Percentiles rank a stretch among this genome's conserved stretches.
phyloP scores from a whole-genome alignment of 2,329 filamentous ascomycete genomes.

The Curvularia lunata region DNA sequence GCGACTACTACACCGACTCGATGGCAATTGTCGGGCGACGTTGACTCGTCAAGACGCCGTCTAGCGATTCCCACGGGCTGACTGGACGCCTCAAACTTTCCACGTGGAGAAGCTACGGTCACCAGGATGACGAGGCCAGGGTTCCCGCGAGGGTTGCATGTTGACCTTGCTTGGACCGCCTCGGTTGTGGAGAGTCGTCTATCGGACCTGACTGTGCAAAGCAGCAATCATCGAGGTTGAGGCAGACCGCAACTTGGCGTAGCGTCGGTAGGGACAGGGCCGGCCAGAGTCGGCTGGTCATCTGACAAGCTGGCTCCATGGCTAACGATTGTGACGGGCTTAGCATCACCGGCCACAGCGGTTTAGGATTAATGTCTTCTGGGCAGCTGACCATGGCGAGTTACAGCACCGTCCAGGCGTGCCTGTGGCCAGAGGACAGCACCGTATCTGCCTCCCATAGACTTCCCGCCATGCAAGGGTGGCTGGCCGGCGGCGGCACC shows the following conservation, averaged over 20 bases:
- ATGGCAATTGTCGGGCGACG: constrained; percentile 17
- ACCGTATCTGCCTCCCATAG: constrained; percentile 12
- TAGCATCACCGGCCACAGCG: constrained; percentile 19
- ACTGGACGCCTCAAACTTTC: constrained; percentile 21
- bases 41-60: constrained; percentile 19
- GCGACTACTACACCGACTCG: constrained; percentile 31
- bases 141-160: constrained; percentile 19
- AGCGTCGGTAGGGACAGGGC: constrained; percentile 22
- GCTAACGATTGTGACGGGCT: constrained; percentile 12
- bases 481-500: constrained; percentile 8
- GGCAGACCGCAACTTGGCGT: constrained; percentile 31
- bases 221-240: constrained; percentile 20
- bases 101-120: constrained; percentile 25
- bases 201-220: constrained; percentile 14
- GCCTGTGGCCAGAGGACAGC: constrained; percentile 8
- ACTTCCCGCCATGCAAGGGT: constrained; percentile 23
- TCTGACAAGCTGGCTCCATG: constrained; percentile 17
- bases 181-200: constrained; percentile 23
- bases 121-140: constrained; percentile 13
- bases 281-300: constrained; percentile 30
- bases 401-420: constrained; percentile 13
- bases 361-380: constrained; percentile 20
- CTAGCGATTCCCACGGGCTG: constrained; percentile 7
- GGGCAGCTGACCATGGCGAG: constrained; percentile 27
- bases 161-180: constrained; percentile 16